Percentiles rank a stretch among this genome's conserved stretches.
These are phyloP conservation scores for Aspergillus incahuasiensis DNA, from an alignment of 495 filamentous ascomycete genomes.

Conservation along the genomic window DNA sequence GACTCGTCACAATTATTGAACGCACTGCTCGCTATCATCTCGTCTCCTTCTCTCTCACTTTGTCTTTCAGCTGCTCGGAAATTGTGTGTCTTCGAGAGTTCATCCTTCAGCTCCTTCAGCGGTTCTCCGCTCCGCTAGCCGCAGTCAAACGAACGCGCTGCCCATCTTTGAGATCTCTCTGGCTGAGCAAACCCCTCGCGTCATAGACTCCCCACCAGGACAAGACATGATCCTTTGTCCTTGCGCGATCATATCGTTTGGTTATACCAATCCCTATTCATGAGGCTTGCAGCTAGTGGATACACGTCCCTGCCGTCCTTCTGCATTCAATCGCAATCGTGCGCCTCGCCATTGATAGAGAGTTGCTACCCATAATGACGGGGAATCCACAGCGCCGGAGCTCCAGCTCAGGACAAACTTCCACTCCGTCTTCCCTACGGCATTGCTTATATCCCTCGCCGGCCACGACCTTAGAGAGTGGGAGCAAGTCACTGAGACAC, in stretches of 20 bases:
- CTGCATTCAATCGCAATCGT: conserved; percentile 23
- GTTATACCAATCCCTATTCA: conserved; percentile 4
- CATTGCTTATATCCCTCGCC: conserved; percentile 27
- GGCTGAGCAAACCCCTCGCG: conserved; percentile 13
- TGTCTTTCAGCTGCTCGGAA: conserved; percentile 4
- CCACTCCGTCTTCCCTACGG: conserved; percentile 24
- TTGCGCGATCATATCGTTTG: conserved; percentile 15
- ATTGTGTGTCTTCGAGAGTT: background rate
- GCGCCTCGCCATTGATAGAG: conserved; percentile 31
- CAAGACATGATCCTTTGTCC: conserved; percentile 18
- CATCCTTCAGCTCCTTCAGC: background rate
- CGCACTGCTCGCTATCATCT: conserved; percentile 16
- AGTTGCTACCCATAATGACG: conserved; percentile 28
- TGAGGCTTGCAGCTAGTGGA: conserved; percentile 14
- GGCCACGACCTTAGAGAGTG: conserved; percentile 16
- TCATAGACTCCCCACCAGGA: conserved; percentile 9
- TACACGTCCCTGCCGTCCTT: conserved; percentile 12
- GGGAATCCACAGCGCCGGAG: conserved; percentile 26
- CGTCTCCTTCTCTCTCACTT: conserved; percentile 14
- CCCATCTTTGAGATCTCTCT: conserved; percentile 13
- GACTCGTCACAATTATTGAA: conserved; percentile 32
- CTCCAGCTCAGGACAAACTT: conserved; percentile 22
- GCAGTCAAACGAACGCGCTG: conserved; percentile 10
- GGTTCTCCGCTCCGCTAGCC: conserved; percentile 8
- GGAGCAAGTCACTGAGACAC: conserved; percentile 19